A percentile compares a stretch with the other conserved stretches of the same genome.
Evolutionary conservation across 1,139 yeast genomes (phyloP).

Genomic region (Petasospora rhodanensis): DNA sequence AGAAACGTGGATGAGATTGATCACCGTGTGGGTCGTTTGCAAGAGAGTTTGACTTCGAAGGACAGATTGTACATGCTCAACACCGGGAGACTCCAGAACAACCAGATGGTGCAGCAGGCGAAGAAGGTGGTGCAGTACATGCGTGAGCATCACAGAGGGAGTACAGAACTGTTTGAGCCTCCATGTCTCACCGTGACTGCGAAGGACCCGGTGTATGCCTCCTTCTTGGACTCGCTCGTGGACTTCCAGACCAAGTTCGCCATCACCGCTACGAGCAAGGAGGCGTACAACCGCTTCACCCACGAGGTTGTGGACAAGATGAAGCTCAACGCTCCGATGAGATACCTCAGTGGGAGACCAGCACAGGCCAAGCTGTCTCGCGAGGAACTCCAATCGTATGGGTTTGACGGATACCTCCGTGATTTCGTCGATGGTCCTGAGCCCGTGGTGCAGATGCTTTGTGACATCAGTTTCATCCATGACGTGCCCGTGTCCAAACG

Average conservation of each 20-base stretch:
- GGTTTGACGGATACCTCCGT: conserved; percentile 76
- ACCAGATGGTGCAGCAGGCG: conserved; percentile 26
- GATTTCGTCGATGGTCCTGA: conserved; percentile 74
- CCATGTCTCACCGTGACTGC: conserved; percentile 67
- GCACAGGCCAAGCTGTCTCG: conserved; percentile 29
- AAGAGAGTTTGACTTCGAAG: too few species aligned
- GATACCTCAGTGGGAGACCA: conserved; percentile 34
- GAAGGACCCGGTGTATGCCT: conserved; percentile 44
- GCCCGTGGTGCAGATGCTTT: conserved; percentile 71
- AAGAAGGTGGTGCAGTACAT: conserved; percentile 35
- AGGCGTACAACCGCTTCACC: conserved; percentile 43
- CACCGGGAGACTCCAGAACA: conserved; percentile 20
- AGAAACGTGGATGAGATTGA: too few species aligned
- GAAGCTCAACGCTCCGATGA: conserved; percentile 39
- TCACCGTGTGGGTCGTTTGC: too few species aligned
- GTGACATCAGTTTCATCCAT: conserved; percentile 53
- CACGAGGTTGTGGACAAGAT: conserved; percentile 33
- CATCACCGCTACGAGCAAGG: conserved; percentile 41
- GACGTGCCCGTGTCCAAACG: conserved; percentile 57
- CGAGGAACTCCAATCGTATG: conserved; percentile 40
- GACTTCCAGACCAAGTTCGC: conserved; percentile 53
- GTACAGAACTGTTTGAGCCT: conserved; percentile 57
- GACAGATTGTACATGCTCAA: conserved; percentile 49
- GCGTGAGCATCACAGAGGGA: conserved; percentile 34
- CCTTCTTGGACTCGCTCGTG: conserved; percentile 54